These are phyloP conservation scores for Tephrocybe sp. DNA, from an alignment of 768 basidiomycete species.

Conservation along the genomic window DNA sequence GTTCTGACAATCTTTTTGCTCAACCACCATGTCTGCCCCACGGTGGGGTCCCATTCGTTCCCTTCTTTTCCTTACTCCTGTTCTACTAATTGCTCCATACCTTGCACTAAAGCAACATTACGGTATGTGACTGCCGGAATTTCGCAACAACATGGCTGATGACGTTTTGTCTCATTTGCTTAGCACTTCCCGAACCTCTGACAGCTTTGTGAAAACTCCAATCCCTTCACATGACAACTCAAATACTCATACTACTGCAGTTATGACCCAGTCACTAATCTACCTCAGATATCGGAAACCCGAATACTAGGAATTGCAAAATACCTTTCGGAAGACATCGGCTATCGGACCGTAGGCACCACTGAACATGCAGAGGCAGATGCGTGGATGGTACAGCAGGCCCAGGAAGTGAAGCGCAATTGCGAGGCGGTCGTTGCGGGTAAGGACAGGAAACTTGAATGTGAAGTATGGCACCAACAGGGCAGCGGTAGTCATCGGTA, in stretches of 20 bases:
- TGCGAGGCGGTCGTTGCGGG: conserved; percentile 55
- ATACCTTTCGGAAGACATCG: conserved; percentile 80
- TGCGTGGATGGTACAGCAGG: conserved; percentile 72
- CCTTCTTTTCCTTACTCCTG: conserved; percentile 48
- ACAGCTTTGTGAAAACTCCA: conserved; percentile 42
- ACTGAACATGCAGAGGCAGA: conserved; percentile 85
- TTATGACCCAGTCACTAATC: conserved; percentile 47
- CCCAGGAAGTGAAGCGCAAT: conserved; percentile 52
- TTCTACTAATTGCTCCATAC: conserved; percentile 49
- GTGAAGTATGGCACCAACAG: conserved; percentile 89
- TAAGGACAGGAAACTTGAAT: conserved; percentile 64
- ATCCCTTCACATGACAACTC: background rate
- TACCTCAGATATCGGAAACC: conserved; percentile 71
- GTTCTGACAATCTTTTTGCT: conserved; percentile 2
- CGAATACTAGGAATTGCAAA: conserved; percentile 62
- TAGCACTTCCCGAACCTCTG: conserved; percentile 59
- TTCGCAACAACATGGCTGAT: conserved; percentile 2
- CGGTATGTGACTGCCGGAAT: conserved; percentile 31
- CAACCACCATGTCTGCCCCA: conserved; percentile 16
- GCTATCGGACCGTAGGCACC: conserved; percentile 90
- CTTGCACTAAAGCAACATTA: conserved; percentile 47
- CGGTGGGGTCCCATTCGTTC: conserved; percentile 63
- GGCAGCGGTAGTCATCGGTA: conserved; percentile 88
- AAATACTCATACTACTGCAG: conserved; percentile 19
- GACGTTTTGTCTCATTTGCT: conserved; percentile 3